Base-by-base conservation (phyloP, 495 filamentous ascomycete species). In the Evernia prunastri region DNA sequence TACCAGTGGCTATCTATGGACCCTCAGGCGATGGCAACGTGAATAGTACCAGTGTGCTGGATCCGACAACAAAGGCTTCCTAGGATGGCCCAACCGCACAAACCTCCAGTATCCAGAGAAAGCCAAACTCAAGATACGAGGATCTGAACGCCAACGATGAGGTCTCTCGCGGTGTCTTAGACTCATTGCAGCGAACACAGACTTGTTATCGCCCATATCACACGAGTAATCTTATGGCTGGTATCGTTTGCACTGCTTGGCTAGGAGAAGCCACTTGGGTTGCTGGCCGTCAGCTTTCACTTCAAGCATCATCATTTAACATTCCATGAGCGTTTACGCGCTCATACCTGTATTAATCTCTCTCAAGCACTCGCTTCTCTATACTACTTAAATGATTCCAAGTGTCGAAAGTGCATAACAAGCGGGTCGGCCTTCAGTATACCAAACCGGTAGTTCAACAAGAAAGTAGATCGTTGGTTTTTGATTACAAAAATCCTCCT, bases 181-280 rank as follows among this genome's bases (percentile, higher is more conserved):
- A 56, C 49, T 8, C 20, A 17, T 63, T 39, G 29, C 56, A 29
- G 27, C 37, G 20, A n/a, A 63, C 43, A 35, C 20, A 59, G 27
- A 40, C 31, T 11, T 25, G 3, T 31, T 25, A 23, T 36, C 29
- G 5, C 25, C 12, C 43, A 13, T 17, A 39, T 33, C 49, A 27
- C 13, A 51, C 25, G 27, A 23, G 54, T 7, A 54, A 35, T 51
- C n/a, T 17, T 27, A 18, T 10, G 17, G 35, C 35, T 33, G 10
- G 27, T 27, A 58, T 20, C 25, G 12, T 58, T 63, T 36, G 31
- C 43, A 47, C 47, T 58, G 31, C 53, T 47, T 63, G 33, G 54
- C 61, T 63, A 58, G 40, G 29, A 35, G 43, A 58, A 43, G 54
- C 47, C 53, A 63, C 35, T 58, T 23, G 35, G 53, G 53, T 43